A percentile compares a stretch with the other conserved stretches of the same genome.
phyloP scores from a whole-genome alignment of 2,329 filamentous ascomycete species.

The Diplocarpon mali region DNA sequence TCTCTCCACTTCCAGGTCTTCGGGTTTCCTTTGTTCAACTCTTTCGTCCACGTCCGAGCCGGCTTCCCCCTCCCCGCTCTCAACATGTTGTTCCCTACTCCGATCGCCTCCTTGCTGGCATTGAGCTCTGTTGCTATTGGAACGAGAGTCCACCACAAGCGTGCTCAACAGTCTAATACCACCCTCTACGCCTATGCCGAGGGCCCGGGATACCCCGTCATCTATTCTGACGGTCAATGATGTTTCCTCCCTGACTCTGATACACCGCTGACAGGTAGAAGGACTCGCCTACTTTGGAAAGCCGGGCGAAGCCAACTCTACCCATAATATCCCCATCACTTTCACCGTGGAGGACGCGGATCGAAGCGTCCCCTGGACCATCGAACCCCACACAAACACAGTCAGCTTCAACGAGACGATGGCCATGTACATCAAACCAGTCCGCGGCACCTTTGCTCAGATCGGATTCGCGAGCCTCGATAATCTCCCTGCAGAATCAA shows the following conservation, averaged over 20 bases:
- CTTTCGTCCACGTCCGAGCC: neutral
- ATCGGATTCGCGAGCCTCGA: conserved; percentile 24
- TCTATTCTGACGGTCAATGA: conserved; percentile 27
- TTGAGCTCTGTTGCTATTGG: neutral
- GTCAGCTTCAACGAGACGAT: conserved; percentile 13
- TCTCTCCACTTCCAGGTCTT: neutral
- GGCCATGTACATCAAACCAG: conserved; percentile 21
- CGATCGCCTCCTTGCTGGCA: neutral
- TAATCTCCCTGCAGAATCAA: conserved; percentile 13
- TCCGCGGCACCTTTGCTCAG: conserved; percentile 15
- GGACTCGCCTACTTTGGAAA: conserved; percentile 28
- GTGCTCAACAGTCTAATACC: conserved; percentile 1
- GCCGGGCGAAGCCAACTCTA: conserved; percentile 11
- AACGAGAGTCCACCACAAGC: neutral
- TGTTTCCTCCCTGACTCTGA: neutral
- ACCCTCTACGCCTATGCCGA: conserved; percentile 26
- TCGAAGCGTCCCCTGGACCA: conserved; percentile 18
- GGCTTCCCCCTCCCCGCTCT: neutral
- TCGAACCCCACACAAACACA: conserved; percentile 19
- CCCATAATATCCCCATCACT: conserved; percentile 25
- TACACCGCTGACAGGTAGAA: conserved; percentile 5
- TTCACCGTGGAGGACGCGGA: conserved; percentile 19
- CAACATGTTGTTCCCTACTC: neutral
- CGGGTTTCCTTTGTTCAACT: too few species aligned
- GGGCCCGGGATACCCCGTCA: conserved; percentile 12